Evolutionary conservation across 305 asterid genomes (phyloP), one percentile per base, ranked within the genome.

Genomic region (Caryopteris hybrid): DNA sequence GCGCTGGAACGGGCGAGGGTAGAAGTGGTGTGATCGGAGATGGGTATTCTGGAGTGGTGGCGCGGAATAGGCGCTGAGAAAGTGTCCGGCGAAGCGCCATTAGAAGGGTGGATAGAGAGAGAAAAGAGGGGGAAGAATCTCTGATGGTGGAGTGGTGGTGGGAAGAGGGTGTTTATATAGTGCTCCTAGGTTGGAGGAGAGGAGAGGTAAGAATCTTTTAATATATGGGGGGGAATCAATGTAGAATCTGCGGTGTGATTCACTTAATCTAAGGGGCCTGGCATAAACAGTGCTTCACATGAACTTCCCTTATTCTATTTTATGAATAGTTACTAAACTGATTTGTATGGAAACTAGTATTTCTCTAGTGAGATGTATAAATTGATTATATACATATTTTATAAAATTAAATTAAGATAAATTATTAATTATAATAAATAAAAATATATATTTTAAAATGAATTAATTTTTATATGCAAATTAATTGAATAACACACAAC

Each of bases 11-110:
- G n/a, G 66, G 51, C 6, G 36, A 52, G 36, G 23, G 68, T 0
- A 46, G 4, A 8, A 45, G 9, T 63, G 78, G 29, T 63, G 54
- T 29, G 71, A 68, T 59, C 45, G 85, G 74, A 48, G 84, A 36
- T 42, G 77, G 31, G 12, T 45, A 29, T 58, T 33, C 16, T 21
- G 48, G 22, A 11, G 16, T 4, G 68, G 78, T 8, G 70, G 52
- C 41, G 72, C 39, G 2, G 69, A 76, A 56, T 6, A 81, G 59
- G 20, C 88, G 84, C 80, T 78, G 86, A 12, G 85, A 64, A 0
- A 86, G 60, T 11, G 82, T 31, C 62, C 75, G 68, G 13, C 83
- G 88, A 71, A 88, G 86, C 62, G 95, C 90, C 96, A 91, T 88
- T 80, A 52, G 25, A 5, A 16, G n/a, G n/a, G n/a, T n/a, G n/a